A percentile compares a stretch with the other conserved stretches of the same genome.
These are phyloP conservation scores for Phellopilus nigrolimitatus DNA, from an alignment of 1,284 basidiomycete species.

Conservation along the genomic window DNA sequence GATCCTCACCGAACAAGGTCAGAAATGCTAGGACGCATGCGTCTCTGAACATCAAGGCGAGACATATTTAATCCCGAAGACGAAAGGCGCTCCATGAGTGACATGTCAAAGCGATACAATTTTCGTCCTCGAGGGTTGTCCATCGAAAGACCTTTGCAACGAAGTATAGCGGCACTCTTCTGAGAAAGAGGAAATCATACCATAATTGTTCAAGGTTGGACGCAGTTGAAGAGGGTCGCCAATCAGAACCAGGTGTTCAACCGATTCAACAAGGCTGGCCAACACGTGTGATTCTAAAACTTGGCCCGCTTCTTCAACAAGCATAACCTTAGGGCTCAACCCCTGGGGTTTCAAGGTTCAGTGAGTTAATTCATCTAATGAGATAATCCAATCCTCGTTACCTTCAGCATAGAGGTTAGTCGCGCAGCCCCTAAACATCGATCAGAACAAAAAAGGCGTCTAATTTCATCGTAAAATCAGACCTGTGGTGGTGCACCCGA, in stretches of 20 bases:
- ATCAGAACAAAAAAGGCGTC: neutral
- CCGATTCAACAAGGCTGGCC: slow-evolving; percentile 53
- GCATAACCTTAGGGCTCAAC: slow-evolving; percentile 43
- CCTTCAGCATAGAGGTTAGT: slow-evolving; percentile 51
- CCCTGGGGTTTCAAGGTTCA: neutral
- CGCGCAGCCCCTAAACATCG: slow-evolving; percentile 55
- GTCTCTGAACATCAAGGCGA: slow-evolving; percentile 37
- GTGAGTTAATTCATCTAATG: neutral
- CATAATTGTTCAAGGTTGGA: slow-evolving; percentile 59
- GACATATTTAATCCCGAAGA: slow-evolving; percentile 36
- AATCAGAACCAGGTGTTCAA: slow-evolving; percentile 62
- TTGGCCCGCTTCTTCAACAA: slow-evolving; percentile 74
- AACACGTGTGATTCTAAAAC: slow-evolving; percentile 72
- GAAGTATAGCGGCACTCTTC: too few species aligned
- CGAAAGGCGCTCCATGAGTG: slow-evolving; percentile 44
- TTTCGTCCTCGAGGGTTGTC: slow-evolving; percentile 34
- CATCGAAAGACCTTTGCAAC: slow-evolving; percentile 33
- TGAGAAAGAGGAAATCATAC: slow-evolving; percentile 34
- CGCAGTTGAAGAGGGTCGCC: slow-evolving; percentile 70
- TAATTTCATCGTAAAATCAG: too few species aligned
- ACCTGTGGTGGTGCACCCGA: slow-evolving; percentile 71
- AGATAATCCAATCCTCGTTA: slow-evolving; percentile 26
- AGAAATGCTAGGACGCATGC: slow-evolving; percentile 43
- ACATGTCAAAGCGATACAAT: slow-evolving; percentile 41
- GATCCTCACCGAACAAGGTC: slow-evolving; percentile 33